phyloP scores from a whole-genome alignment of 345 rosid species.

The Eucalyptus tenuipes region DNA sequence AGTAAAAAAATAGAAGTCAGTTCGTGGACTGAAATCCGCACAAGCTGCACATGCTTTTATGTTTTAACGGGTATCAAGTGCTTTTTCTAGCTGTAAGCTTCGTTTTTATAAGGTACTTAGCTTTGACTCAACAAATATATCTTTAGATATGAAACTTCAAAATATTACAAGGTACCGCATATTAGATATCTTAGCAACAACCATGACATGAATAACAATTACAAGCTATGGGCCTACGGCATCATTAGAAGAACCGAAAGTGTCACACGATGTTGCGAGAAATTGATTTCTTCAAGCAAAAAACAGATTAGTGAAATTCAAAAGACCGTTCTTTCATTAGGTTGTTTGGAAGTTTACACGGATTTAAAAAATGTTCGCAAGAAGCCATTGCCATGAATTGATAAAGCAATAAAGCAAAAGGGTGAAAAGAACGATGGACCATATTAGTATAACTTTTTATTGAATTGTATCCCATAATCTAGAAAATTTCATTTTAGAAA shows the following conservation, averaged over 20 bases:
- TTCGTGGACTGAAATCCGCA: background rate
- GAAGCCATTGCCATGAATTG: background rate
- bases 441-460: background rate
- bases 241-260: background rate
- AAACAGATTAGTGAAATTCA: background rate
- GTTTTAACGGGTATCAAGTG: background rate
- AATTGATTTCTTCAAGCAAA: background rate
- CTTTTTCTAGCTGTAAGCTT: background rate
- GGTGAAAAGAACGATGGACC: background rate
- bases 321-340: background rate
- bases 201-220: background rate
- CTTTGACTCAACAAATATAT: too few relatives aligned
- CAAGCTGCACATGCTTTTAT: background rate
- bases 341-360: background rate
- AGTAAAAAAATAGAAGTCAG: background rate
- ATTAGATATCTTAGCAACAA: background rate
- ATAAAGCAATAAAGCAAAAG: background rate
- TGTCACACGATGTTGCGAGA: fast-evolving
- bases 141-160: too few relatives aligned
- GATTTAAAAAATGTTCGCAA: background rate
- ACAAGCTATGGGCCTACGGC: fast-evolving
- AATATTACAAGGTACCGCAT: too few relatives aligned
- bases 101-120: background rate
- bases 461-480: fast-evolving
- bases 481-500: background rate